Conservation (phyloP, 495 filamentous ascomycete species). For the Lepidopterella palustris region DNA sequence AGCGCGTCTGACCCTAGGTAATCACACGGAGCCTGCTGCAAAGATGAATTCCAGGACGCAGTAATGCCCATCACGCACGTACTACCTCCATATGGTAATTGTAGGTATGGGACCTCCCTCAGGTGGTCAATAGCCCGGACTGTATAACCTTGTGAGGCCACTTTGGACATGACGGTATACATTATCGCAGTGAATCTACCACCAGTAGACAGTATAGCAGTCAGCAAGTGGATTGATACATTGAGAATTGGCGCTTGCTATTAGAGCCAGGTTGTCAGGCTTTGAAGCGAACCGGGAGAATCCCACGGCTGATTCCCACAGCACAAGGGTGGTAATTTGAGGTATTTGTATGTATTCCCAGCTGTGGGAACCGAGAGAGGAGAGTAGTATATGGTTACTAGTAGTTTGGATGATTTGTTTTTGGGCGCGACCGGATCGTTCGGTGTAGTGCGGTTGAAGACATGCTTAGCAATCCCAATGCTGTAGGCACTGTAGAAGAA, state of each 20-base stretch:
- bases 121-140: slow-evolving; percentile 19
- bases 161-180: slow-evolving; percentile 7
- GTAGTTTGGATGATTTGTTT: neutral
- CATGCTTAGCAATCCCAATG: slow-evolving; percentile 14
- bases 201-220: slow-evolving; percentile 15
- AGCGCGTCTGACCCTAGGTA: no score
- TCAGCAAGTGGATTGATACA: neutral
- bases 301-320: neutral
- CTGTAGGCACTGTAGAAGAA: no score
- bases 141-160: slow-evolving; percentile 22
- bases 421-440: slow-evolving; percentile 18
- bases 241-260: neutral
- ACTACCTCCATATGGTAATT: slow-evolving; percentile 12
- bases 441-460: slow-evolving; percentile 22
- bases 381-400: slow-evolving; percentile 13
- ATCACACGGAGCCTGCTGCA: no score
- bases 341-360: slow-evolving; percentile 3
- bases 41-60: no score
- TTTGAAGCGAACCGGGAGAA: neutral
- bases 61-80: no score
- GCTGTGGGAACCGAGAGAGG: slow-evolving; percentile 2
- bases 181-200: slow-evolving; percentile 10
- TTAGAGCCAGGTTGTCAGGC: slow-evolving; percentile 7
- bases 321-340: slow-evolving; percentile 3
- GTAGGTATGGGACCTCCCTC: slow-evolving; percentile 15